Base-by-base conservation (phyloP, 108 stramenopile genomes). In the Pinguiococcus pyrenoidosus region DNA sequence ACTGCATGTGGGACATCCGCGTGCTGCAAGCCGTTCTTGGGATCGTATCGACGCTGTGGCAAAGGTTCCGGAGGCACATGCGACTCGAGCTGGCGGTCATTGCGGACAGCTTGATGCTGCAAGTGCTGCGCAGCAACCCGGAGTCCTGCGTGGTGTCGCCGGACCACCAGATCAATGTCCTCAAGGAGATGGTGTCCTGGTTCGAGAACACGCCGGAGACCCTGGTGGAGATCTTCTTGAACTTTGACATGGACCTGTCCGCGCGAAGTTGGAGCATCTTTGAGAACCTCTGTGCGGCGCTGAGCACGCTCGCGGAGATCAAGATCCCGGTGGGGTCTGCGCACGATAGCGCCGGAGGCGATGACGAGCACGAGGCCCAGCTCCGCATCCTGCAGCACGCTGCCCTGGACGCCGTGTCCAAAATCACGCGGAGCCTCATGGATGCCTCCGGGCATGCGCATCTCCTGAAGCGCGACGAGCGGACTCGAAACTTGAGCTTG, bases 231-330 rank as follows among this genome's bases (percentile, higher is more conserved):
- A 43, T 68, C 9, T 68, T 64, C 49, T 25, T 68, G 12, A 68
- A 68, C 45, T 68, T 54, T 22, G 66, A 68, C 51, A 51, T 68
- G 66, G 66, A 68, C 23, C 37, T n/a, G n/a, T n/a, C n/a, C n/a
- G n/a, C n/a, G n/a, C 63, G 13, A 59, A 60, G 51, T 59, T 59
- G 22, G 59, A 59, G n/a, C 55, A 55, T 56, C n/a, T 68, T 64
- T 42, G 54, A 56, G 33, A 29, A 64, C 16, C 16, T 54, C 13
- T 24, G 46, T 7, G 29, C 23, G 7, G 21, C 47, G 17, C 6
- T 68, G 16, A 64, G 66, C 48, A 48, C 46, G 29, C 44, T 68
- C 22, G 66, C 46, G 10, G 61, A 48, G 3, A 9, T 20, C 20
- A 12, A 23, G 46, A 49, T 7, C 20, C 49, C 17, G 54, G 62